Base-by-base conservation (phyloP, 345 rosid species). In the Eucalyptus shirleyi region DNA sequence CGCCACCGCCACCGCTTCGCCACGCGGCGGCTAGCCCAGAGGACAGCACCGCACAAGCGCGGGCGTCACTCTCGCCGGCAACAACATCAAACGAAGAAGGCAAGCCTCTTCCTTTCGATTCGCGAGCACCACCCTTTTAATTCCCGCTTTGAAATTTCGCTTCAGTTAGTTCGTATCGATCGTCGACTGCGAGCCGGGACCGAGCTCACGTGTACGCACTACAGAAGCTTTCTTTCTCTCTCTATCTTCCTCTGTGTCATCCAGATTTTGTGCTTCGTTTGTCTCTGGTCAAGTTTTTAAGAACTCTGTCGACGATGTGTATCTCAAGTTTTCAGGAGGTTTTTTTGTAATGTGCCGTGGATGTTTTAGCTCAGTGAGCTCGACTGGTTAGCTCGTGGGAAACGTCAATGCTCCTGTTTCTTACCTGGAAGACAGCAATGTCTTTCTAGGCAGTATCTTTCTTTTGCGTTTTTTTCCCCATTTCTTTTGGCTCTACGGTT, bases 111-210 rank as follows among this genome's bases (percentile, higher is more conserved):
- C 80, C 37, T 67, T 67, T 32, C 40, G 40, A 67, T 8, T 67
- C 80, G 21, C 12, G 23, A 32, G 40, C 80, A 32, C 40, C 80
- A 67, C 80, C 80, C 40, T 67, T 65, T n/a, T 4, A 16, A 40
- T 67, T 67, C 34, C 40, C 1, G 40, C 18, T 67, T 67, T 32
- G 40, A 32, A 65, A 67, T 32, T 3, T 32, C 80, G 12, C 9
- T n/a, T 67, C 21, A 4, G 40, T n/a, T 14, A 40, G 9, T 67
- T 67, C 21, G 40, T 4, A 65, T 67, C 80, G 40, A 67, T 32
- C 40, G 5, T n/a, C 80, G 21, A 67, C 0, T n/a, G 10, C 40
- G 40, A 32, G 40, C 0, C 0, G 6, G 80, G 80, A 32, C 9
- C 5, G 23, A n/a, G 80, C 80, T 67, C 80, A n/a, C 40, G 6